Evolutionary conservation across 306 rosid species (phyloP).

Genomic region (Pachyrhizus erosus): DNA sequence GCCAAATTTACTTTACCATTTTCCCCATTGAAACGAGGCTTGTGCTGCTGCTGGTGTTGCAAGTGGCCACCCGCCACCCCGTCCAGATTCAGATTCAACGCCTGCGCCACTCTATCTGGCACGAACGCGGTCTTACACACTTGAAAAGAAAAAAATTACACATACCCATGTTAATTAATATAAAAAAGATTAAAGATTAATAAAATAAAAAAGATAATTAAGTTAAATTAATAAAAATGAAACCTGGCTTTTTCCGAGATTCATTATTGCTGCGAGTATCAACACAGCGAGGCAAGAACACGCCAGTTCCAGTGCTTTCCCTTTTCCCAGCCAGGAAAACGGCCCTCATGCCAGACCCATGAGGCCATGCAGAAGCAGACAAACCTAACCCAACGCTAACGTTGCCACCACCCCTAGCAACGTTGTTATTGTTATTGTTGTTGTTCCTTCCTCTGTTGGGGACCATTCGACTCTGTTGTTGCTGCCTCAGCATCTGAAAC

Average conservation of each 20-base stretch:
- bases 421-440: neutral
- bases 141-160: constrained; percentile 7
- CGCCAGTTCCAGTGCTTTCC: constrained; percentile 84
- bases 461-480: constrained; percentile 40
- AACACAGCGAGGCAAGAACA: constrained; percentile 73
- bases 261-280: constrained; percentile 27
- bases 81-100: constrained; percentile 62
- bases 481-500: constrained; percentile 60
- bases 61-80: constrained; percentile 34
- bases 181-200: no score
- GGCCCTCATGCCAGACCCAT: constrained; percentile 56
- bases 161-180: no score
- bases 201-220: neutral
- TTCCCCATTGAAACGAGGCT: constrained; percentile 43
- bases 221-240: neutral
- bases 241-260: constrained; percentile 60
- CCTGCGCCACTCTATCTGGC: constrained; percentile 74
- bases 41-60: constrained; percentile 29
- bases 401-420: neutral
- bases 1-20: constrained; percentile 43
- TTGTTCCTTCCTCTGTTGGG: constrained; percentile 47
- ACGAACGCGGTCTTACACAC: constrained; percentile 65
- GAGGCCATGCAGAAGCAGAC: constrained; percentile 73
- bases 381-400: constrained; percentile 21
- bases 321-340: constrained; percentile 49